These are phyloP conservation scores for Corrigiola litoralis DNA, from an alignment of 179 eudicot genomes.

Conservation along the genomic window DNA sequence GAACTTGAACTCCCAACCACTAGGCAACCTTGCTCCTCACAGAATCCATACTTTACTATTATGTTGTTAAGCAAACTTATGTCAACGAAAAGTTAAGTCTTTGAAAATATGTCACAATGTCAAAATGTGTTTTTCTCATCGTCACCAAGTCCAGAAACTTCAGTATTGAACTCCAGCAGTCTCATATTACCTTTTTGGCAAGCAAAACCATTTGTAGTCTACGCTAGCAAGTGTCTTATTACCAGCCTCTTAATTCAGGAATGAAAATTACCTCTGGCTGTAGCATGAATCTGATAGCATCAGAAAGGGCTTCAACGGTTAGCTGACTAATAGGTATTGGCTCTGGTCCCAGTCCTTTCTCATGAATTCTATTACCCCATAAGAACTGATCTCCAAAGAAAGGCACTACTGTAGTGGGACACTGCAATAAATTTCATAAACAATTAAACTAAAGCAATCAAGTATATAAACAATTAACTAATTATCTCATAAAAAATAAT, in stretches of 20 bases:
- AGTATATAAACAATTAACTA: not conserved
- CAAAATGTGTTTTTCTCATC: too few species aligned
- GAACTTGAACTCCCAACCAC: too few species aligned
- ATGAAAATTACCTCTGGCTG: slow-evolving; percentile 63
- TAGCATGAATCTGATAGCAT: slow-evolving; percentile 76
- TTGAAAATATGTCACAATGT: too few species aligned
- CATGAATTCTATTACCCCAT: slow-evolving; percentile 79
- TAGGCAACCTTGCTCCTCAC: too few species aligned
- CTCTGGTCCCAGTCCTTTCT: slow-evolving; percentile 80
- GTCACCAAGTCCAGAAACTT: too few species aligned
- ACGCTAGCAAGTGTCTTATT: not conserved
- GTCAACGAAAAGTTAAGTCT: too few species aligned
- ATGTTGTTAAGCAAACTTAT: too few species aligned
- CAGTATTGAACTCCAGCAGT: too few species aligned
- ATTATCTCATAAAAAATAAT: not conserved
- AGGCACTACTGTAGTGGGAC: slow-evolving; percentile 90
- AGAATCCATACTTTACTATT: too few species aligned
- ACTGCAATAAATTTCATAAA: slow-evolving; percentile 39
- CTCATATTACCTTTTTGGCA: too few species aligned
- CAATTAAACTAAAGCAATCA: slow-evolving; percentile 14
- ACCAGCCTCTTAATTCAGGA: not conserved
- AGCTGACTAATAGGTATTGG: slow-evolving; percentile 76
- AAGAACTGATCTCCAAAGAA: slow-evolving; percentile 96
- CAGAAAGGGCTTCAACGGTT: slow-evolving; percentile 61
- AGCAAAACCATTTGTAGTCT: too few species aligned